Percentiles rank a stretch among this genome's conserved stretches.
phyloP scores from a whole-genome alignment of 345 rosid species.

The Melaleuca alternifolia region DNA sequence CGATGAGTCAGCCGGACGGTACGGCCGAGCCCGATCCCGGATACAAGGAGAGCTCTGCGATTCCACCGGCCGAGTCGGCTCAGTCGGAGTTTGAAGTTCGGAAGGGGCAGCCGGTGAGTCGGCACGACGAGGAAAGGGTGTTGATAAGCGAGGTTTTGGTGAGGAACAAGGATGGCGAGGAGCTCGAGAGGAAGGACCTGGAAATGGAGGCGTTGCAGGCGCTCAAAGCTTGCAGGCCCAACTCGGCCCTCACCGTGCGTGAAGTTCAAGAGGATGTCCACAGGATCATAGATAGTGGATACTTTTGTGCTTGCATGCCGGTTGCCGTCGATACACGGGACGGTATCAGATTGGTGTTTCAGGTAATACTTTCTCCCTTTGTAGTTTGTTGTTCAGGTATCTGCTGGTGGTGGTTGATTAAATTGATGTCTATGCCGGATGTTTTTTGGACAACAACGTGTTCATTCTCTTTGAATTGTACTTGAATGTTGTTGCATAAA shows the following conservation, averaged over 20 bases:
- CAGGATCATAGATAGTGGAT: slow-evolving; percentile 79
- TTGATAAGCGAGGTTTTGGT: slow-evolving; percentile 84
- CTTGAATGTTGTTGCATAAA: background rate
- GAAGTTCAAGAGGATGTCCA: slow-evolving; percentile 97
- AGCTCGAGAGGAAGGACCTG: slow-evolving; percentile 84
- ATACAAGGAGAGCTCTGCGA: background rate
- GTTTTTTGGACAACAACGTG: background rate
- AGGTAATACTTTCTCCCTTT: slow-evolving; percentile 21
- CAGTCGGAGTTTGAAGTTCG: slow-evolving; percentile 24
- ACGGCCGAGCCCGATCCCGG: background rate
- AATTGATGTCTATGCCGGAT: background rate
- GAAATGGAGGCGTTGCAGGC: slow-evolving; percentile 80
- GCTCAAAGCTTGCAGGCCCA: slow-evolving; percentile 70
- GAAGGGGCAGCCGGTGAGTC: slow-evolving; percentile 37
- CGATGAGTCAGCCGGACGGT: slow-evolving; percentile 15
- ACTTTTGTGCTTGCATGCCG: slow-evolving; percentile 81
- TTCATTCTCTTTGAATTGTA: background rate
- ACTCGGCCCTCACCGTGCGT: slow-evolving; percentile 71
- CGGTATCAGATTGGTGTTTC: slow-evolving; percentile 82
- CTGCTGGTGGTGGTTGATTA: background rate
- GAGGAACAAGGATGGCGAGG: slow-evolving; percentile 89
- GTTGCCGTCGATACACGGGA: slow-evolving; percentile 90
- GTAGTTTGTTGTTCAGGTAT: background rate
- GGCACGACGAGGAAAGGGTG: slow-evolving; percentile 77
- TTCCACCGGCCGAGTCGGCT: slow-evolving; percentile 6